phyloP scores from a whole-genome alignment of 176 grass and related monocot species.

The Guadua angustifolia region DNA sequence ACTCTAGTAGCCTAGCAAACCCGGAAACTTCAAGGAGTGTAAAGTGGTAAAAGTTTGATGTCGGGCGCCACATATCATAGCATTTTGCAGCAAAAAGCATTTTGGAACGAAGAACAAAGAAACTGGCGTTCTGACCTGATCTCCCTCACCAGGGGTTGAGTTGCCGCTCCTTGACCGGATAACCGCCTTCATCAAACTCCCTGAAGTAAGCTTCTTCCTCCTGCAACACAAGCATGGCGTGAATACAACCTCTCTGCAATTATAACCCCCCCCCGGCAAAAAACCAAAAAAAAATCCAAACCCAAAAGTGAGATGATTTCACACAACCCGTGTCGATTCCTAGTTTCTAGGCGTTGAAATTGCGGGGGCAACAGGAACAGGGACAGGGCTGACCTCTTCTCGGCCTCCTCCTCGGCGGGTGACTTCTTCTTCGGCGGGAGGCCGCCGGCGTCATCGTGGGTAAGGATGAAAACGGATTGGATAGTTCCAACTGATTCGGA shows the following conservation, averaged over 20 bases:
- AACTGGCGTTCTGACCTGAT: conserved; percentile 58
- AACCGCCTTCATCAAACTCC: conserved; percentile 91
- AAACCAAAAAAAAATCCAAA: background rate
- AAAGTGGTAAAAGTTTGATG: background rate
- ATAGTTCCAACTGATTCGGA: no score
- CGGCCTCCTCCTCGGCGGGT: conserved; percentile 67
- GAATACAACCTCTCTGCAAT: background rate
- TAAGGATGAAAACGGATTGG: no score
- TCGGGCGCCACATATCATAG: background rate
- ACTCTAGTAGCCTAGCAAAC: background rate
- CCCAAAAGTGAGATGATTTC: background rate
- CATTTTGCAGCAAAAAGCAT: conserved; percentile 4
- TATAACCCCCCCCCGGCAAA: background rate
- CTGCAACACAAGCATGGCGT: conserved; percentile 42
- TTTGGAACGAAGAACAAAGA: background rate
- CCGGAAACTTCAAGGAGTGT: background rate
- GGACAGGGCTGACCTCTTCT: conserved; percentile 66
- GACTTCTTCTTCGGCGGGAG: conserved; percentile 76
- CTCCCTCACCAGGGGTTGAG: conserved; percentile 67
- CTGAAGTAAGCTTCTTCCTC: conserved; percentile 83
- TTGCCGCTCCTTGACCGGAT: conserved; percentile 67
- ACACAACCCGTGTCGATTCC: background rate
- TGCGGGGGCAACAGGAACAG: background rate
- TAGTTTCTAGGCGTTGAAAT: background rate
- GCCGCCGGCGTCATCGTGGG: conserved; percentile 36